Conservation (phyloP, 345 rosid genomes). For the Syzygium jambos region DNA sequence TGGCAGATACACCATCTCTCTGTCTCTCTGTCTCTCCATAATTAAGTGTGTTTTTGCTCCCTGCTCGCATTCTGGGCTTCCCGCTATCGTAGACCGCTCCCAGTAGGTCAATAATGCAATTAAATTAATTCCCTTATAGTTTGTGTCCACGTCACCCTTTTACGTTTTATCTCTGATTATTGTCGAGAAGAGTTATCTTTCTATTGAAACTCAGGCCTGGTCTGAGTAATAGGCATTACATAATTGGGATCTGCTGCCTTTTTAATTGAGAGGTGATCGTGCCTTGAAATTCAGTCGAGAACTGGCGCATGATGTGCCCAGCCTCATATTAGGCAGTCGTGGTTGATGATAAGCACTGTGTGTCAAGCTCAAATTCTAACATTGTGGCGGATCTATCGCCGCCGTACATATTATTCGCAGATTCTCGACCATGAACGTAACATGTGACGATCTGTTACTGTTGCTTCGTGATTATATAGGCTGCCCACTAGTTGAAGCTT, state of each 20-base stretch:
- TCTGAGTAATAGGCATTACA: not conserved
- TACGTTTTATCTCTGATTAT: not conserved
- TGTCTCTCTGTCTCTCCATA: not conserved
- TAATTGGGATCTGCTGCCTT: not conserved
- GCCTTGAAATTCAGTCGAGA: not conserved
- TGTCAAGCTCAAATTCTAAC: not conserved
- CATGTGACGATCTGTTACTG: not conserved
- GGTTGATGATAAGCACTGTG: not conserved
- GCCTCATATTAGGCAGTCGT: not conserved
- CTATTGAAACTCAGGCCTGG: not conserved
- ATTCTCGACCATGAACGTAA: not conserved
- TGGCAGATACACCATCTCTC: not conserved
- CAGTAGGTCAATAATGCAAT: not conserved
- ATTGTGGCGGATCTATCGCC: not conserved
- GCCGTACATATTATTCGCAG: not conserved
- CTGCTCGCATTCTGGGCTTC: not conserved
- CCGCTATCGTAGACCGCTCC: not conserved
- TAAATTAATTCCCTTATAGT: not conserved
- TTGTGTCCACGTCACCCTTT: not conserved
- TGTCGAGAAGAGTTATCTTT: not conserved
- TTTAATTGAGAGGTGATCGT: not conserved
- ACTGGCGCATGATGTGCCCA: not conserved
- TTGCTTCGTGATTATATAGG: not conserved
- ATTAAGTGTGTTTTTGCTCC: not conserved
- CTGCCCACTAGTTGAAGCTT: not conserved